phyloP scores from a whole-genome alignment of 495 filamentous ascomycete genomes.

The Daldinia concentrica region DNA sequence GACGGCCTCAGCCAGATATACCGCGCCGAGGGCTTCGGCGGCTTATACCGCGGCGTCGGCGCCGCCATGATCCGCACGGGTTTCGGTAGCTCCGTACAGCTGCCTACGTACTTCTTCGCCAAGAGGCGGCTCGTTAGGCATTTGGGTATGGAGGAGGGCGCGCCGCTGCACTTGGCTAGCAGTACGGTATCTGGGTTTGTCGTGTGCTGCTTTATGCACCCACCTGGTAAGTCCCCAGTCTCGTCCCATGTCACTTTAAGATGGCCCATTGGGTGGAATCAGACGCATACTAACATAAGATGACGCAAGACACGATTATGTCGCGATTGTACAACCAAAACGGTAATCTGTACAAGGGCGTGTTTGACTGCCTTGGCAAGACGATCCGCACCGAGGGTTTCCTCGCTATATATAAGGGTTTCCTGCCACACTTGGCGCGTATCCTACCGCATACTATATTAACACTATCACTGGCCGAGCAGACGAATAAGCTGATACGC shows the following conservation, averaged over 20 bases:
- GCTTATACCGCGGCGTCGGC: constrained; percentile 87
- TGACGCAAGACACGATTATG: constrained; percentile 88
- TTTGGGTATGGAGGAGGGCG: constrained; percentile 88
- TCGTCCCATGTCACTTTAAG: neutral
- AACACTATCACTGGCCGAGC: constrained; percentile 92
- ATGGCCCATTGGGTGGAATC: neutral
- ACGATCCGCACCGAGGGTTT: constrained; percentile 91
- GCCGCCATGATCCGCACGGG: constrained; percentile 98
- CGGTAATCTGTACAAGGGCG: constrained; percentile 91
- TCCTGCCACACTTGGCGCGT: constrained; percentile 91
- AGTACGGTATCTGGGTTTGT: constrained; percentile 93
- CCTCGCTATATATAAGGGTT: constrained; percentile 97
- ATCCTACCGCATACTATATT: constrained; percentile 96
- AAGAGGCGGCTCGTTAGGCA: constrained; percentile 85
- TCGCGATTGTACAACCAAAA: constrained; percentile 98
- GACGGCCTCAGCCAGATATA: constrained; percentile 87
- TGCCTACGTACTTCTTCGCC: constrained; percentile 98
- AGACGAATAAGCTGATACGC: constrained; percentile 91
- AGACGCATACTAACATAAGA: constrained; percentile 14
- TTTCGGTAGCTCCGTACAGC: constrained; percentile 92
- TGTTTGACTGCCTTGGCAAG: constrained; percentile 90
- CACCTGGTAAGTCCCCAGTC: constrained; percentile 71
- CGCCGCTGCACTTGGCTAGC: constrained; percentile 87
- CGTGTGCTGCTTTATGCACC: constrained; percentile 98
- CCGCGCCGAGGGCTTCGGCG: constrained; percentile 75